Evolutionary conservation across 208 protist genomes (phyloP), one percentile per base, ranked within the genome.

Genomic region (Acanthamoeba castellanii): DNA sequence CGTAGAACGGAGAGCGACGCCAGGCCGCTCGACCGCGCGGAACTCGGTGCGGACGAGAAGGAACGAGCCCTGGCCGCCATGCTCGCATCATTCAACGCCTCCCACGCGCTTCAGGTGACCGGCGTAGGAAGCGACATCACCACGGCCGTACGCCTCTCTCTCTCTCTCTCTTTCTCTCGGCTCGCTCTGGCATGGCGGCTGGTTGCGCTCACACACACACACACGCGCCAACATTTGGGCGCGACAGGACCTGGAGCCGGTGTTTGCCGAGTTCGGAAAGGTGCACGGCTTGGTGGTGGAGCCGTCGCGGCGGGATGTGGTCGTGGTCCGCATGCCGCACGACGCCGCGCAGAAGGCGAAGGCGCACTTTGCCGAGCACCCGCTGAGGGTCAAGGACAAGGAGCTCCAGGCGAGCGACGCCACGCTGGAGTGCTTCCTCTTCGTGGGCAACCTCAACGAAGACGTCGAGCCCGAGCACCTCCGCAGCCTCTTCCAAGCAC

Each of bases 371-470:
- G 47, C 84, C 11, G 22, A 68, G n/a, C 32, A 90, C 8, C 55
- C 47, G 18, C 74, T 84, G 34, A 45, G 20, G 42, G 47, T 84
- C 45, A 68, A 90, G 50, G 84, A 42, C 42, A 59, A 68, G 30
- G n/a, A 47, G 37, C 57, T 61, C 7, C 25, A 34, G 32, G 84
- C 70, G 84, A 61, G 27, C 47, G 57, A 68, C 30, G 57, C 57
- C 55, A 4, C 30, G 20, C 20, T 25, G 11, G 55, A 90, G 57
- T 45, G 30, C 52, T 45, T 90, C 34, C 84, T 90, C 84, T 90
- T 90, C 34, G 84, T 90, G 50, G 84, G 84, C 27, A 90, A 90
- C 16, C 25, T 90, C n/a, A 70, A 61, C 64, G 84, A 90, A 20
- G 52, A 90, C 50, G 84, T 90, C 45, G 47, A 61, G 22, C 55